Percentiles rank a stretch among this genome's conserved stretches.
phyloP scores from a whole-genome alignment of 257 asterid species.

The Solanum microdontum region DNA sequence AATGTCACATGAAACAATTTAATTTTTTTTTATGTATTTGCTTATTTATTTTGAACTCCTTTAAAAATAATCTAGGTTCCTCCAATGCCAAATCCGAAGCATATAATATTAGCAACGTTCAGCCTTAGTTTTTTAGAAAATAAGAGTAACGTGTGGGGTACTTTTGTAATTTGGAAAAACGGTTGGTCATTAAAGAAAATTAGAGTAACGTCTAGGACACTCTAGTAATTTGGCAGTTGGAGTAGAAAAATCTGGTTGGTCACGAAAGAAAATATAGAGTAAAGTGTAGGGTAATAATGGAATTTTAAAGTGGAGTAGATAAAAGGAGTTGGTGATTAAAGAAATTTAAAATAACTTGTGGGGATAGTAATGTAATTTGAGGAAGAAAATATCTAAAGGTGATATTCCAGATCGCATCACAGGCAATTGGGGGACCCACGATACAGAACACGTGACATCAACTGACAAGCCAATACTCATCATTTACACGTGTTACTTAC shows the following conservation, averaged over 20 bases:
- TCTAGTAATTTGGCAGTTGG: background rate
- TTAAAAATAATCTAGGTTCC: too few relatives aligned
- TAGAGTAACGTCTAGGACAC: background rate
- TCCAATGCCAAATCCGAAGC: background rate
- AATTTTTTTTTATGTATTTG: too few relatives aligned
- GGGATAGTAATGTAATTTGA: background rate
- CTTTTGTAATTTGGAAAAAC: background rate
- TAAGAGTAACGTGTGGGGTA: background rate
- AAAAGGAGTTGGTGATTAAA: background rate
- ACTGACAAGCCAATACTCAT: conserved; percentile 5
- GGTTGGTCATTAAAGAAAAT: background rate
- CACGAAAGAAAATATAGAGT: background rate
- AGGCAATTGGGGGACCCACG: background rate
- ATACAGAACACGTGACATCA: conserved; percentile 14
- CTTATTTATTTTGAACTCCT: too few relatives aligned
- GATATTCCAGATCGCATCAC: conserved; percentile 1
- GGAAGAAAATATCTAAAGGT: background rate
- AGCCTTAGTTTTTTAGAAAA: background rate
- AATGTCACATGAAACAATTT: too few relatives aligned
- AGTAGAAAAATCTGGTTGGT: background rate
- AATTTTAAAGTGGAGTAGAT: background rate
- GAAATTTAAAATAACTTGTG: background rate
- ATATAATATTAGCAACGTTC: background rate
- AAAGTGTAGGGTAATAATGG: background rate
- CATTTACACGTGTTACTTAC: background rate